These are phyloP conservation scores for Myotisia sp. DNA, from an alignment of 2,329 filamentous ascomycete genomes.

Conservation along the genomic window DNA sequence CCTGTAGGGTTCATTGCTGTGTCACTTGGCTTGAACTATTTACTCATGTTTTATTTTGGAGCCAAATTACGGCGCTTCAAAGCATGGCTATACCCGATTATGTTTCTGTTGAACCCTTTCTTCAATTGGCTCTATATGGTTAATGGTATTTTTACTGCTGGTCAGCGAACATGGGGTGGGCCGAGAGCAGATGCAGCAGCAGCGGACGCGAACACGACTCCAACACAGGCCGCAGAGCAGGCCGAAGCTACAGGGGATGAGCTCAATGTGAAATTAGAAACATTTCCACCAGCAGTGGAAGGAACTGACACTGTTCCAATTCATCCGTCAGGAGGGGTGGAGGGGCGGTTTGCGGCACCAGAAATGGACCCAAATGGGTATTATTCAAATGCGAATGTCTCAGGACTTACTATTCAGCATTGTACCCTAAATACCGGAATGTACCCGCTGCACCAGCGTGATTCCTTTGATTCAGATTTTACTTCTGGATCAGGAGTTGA, in stretches of 20 bases:
- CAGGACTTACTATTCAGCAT: constrained; percentile 43
- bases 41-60: constrained; percentile 93
- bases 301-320: constrained; percentile 44
- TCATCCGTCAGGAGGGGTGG: constrained; percentile 58
- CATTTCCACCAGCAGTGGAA: constrained; percentile 44
- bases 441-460: constrained; percentile 39
- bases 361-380: constrained; percentile 53
- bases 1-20: constrained; percentile 89
- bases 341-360: constrained; percentile 64
- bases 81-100: constrained; percentile 84
- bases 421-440: constrained; percentile 32
- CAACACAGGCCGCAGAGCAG: constrained; percentile 68
- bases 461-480: constrained; percentile 53
- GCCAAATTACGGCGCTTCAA: constrained; percentile 77
- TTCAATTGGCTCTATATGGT: constrained; percentile 99
- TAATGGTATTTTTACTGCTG: constrained; percentile 88
- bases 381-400: constrained; percentile 57
- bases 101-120: constrained; percentile 91
- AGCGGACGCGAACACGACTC: constrained; percentile 60
- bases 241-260: constrained; percentile 71
- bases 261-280: constrained; percentile 76
- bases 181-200: constrained; percentile 77
- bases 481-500: constrained; percentile 40
- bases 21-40: constrained; percentile 82
- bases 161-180: constrained; percentile 89